Conservation (phyloP, 495 filamentous ascomycete genomes). For the Daldinia caldariorum region DNA sequence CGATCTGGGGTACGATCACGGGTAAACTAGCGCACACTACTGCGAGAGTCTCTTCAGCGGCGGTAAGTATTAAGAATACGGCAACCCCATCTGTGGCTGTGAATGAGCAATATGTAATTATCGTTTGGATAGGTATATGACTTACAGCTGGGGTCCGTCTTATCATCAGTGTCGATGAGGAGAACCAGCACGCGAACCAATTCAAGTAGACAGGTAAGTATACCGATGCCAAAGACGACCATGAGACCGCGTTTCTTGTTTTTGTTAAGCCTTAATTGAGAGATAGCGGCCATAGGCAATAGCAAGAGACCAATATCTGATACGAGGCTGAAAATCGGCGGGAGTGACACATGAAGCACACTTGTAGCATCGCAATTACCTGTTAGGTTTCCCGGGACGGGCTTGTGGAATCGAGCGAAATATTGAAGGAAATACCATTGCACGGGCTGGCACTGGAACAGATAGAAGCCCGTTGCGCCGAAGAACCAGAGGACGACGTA, state of each 20-base stretch:
- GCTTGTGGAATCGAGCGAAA: constrained; percentile 31
- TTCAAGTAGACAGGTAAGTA: constrained; percentile 42
- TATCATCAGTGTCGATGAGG: constrained; percentile 44
- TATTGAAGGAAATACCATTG: constrained; percentile 47
- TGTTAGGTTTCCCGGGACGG: constrained; percentile 25
- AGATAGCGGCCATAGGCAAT: constrained; percentile 47
- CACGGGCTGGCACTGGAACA: constrained; percentile 48
- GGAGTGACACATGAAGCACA: constrained; percentile 41
- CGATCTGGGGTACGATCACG: constrained; percentile 33
- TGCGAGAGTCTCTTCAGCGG: constrained; percentile 44
- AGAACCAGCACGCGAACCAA: constrained; percentile 38
- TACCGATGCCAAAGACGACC: constrained; percentile 47
- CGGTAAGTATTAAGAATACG: constrained; percentile 41
- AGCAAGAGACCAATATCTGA: constrained; percentile 38
- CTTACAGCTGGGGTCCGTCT: constrained; percentile 49
- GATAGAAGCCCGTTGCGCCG: constrained; percentile 44
- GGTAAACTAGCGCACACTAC: constrained; percentile 43
- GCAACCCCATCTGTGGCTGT: constrained; percentile 37
- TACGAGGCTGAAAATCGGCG: constrained; percentile 36
- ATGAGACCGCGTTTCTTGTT: constrained; percentile 47
- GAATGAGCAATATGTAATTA: neutral
- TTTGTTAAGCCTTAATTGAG: constrained; percentile 39
- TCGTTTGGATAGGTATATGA: neutral
- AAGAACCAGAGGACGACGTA: constrained; percentile 49
- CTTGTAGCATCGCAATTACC: constrained; percentile 48